A percentile compares a stretch with the other conserved stretches of the same genome.
Conservation (phyloP, 1,139 yeast genomes). For the Suhomyces bribrorum region DNA sequence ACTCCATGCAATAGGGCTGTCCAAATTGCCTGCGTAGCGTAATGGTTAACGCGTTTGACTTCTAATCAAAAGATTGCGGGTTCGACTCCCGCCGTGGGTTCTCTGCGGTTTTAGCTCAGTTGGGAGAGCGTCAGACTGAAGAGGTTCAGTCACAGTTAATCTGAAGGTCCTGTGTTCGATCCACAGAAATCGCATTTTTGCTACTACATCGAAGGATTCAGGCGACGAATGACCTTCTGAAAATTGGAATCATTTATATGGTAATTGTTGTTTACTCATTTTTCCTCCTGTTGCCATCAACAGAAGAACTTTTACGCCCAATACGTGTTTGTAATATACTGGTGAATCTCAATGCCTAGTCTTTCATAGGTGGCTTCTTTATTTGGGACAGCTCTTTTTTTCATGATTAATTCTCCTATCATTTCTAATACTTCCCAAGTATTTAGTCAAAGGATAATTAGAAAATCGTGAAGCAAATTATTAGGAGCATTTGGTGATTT, state of each 20-base stretch:
- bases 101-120: conserved; percentile 62
- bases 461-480: too few species aligned
- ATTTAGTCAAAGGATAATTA: too few species aligned
- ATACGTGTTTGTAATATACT: conserved; percentile 47
- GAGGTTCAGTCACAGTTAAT: conserved; percentile 43
- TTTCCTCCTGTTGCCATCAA: conserved; percentile 46
- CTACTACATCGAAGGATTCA: too few species aligned
- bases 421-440: conserved; percentile 42
- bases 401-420: conserved; percentile 38
- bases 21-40: not conserved
- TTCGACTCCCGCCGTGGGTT: not conserved
- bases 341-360: conserved; percentile 46
- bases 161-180: conserved; percentile 60
- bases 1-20: too few species aligned
- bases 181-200: conserved; percentile 38
- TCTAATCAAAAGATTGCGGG: not conserved
- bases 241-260: too few species aligned
- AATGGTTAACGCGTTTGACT: not conserved
- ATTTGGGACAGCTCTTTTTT: conserved; percentile 42
- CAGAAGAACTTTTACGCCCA: conserved; percentile 46
- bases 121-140: conserved; percentile 92
- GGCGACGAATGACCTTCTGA: too few species aligned
- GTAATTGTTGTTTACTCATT: too few species aligned
- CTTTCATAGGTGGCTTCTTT: conserved; percentile 47
- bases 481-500: too few species aligned